Base-by-base conservation (phyloP, 2,329 filamentous ascomycete species). In the Neonectria ditissima region DNA sequence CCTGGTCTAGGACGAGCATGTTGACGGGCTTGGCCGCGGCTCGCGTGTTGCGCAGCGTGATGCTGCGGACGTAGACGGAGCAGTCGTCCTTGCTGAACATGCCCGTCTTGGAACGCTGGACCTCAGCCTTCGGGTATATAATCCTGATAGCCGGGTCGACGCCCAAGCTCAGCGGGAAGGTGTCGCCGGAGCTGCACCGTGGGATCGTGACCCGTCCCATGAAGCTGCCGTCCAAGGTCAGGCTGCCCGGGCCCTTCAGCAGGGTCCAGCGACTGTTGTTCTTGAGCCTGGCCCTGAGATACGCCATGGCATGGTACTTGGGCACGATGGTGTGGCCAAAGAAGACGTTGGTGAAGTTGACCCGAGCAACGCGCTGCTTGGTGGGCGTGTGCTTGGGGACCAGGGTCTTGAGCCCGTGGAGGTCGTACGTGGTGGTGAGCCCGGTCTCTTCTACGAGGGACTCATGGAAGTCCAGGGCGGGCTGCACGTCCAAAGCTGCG, bases 161-260 rank as follows among this genome's bases (percentile, higher is more conserved):
- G n/a, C 88, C 88, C 0, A 91, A 79, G 51, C 80, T 80, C 1
- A 91, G 77, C 22, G 76, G 79, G 73, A 91, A 85, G 1, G 73
- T 68, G 55, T 87, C 85, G 39, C 86, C 86, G 0, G 86, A 78
- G 48, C 81, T 84, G 72, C 87, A 88, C 30, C 83, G 82, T 2
- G 87, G 86, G 34, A 90, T 78, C 1, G 73, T 79, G 2, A 84
- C 82, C 59, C 85, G 85, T 4, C 88, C 88, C 58, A 91, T 78
- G 76, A 90, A 91, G 9, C 82, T 82, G 3, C 87, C 86, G 71
- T 91, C 89, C n/a, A 91, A 82, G 0, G 86, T 89, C 8, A 91
- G 79, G 5, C 87, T 86, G 0, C 82, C 81, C 1, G 81, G 81
- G 5, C 87, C 88, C 53, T 80, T 79, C 20, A 89, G 82, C 7